Base-by-base conservation (phyloP, 164 flowering plant species). In the Annona squamosa region DNA sequence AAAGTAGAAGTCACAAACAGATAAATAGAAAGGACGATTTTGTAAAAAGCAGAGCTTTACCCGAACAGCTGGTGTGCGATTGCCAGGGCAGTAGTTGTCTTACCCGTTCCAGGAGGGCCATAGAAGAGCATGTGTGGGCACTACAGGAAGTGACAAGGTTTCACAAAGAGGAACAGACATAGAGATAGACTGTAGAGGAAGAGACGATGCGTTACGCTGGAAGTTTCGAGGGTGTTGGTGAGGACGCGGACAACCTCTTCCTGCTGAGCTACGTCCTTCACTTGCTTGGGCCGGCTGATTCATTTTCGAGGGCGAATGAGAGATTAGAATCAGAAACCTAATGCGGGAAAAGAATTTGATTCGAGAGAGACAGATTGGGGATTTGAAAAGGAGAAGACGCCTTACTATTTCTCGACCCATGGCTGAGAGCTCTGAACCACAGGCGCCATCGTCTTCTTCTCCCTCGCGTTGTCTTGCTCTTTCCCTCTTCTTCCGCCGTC, bases 101-200 rank as follows among this genome's bases (percentile, higher is more conserved):
- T 96, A 0, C 98, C 99, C 1, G 99, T 96, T 4, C 99, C 99
- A 6, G 98, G 99, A 43, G 99, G 99, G 2, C 99, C 98, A 67
- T 96, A 96, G 81, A 96, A 93, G 46, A 96, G 90, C 98, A 96
- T 90, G 73, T 96, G 99, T 2, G 97, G 97, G 67, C 94, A 91
- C 99, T 93, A 75, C 67, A 63, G 63, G 52, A 10, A 37, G 1
- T 13, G 0, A n/a, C 5, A 52, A 70, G 72, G 73, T 71, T 75
- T 67, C 45, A 44, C 18, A 43, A 45, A 63, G 3, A 3, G 43
- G 3, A 48, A 52, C 4, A 43, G 46, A 13, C 1, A 2, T 16
- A 45, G 26, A 67, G 26, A n/a, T n/a, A 4, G 37, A 63, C 7
- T 17, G 10, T 0, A 4, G 18, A 16, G 10, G 5, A 73, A 43